Evolutionary conservation across 306 rosid species (phyloP).

Genomic region (Vigna unguiculata): DNA sequence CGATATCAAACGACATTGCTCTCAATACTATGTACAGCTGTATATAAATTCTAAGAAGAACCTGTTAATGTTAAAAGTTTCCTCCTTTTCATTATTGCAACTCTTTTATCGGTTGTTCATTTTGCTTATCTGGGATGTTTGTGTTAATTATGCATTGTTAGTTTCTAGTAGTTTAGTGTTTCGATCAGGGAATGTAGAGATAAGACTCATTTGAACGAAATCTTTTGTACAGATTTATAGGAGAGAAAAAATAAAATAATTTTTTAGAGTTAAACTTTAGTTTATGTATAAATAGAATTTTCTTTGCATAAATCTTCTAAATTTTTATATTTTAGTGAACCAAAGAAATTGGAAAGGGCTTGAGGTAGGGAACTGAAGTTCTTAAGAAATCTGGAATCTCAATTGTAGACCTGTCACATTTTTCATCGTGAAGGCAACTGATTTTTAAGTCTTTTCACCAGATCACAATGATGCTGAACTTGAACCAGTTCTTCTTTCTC

Average conservation of each 20-base stretch:
- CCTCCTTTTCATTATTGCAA: constrained; percentile 14
- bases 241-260: neutral
- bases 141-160: constrained; percentile 1
- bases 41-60: constrained; percentile 53
- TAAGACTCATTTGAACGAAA: too few species aligned
- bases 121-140: neutral
- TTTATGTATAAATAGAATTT: neutral
- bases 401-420: neutral
- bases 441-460: too few species aligned
- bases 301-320: too few species aligned
- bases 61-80: constrained; percentile 36
- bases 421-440: too few species aligned
- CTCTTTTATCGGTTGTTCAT: constrained; percentile 7
- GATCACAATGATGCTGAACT: too few species aligned
- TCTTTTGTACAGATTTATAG: neutral
- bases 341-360: neutral
- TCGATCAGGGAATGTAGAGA: neutral
- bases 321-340: neutral
- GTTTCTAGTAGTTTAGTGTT: constrained; percentile 15
- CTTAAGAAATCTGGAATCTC: neutral
- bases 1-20: constrained; percentile 45
- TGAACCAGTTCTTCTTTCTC: too few species aligned
- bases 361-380: neutral
- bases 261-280: neutral
- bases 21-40: constrained; percentile 54